phyloP scores from a whole-genome alignment of 495 filamentous ascomycete species.

The Niebla homalea region DNA sequence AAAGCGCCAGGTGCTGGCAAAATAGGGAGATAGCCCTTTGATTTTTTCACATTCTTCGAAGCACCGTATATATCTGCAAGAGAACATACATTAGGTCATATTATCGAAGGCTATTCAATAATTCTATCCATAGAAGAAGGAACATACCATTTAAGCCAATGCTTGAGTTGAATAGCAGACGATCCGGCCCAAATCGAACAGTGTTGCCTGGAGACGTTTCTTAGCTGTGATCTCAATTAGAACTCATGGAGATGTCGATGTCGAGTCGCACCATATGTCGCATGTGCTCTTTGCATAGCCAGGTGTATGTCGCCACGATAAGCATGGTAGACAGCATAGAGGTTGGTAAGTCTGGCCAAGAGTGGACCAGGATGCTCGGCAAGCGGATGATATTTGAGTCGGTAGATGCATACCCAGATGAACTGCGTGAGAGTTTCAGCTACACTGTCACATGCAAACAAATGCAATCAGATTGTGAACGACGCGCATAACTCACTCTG shows the following conservation, averaged over 20 bases:
- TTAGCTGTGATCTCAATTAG: neutral
- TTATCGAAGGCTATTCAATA: too few species aligned
- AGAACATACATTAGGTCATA: neutral
- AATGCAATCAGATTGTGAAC: too few species aligned
- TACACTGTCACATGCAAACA: too few species aligned
- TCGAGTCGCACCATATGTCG: slow-evolving; percentile 35
- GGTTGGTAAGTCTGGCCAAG: slow-evolving; percentile 31
- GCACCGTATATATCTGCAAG: slow-evolving; percentile 43
- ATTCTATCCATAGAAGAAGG: neutral
- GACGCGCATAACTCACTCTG: too few species aligned
- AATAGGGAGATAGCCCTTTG: slow-evolving; percentile 40
- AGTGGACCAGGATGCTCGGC: slow-evolving; percentile 53
- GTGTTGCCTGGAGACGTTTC: slow-evolving; percentile 9
- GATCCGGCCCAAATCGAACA: slow-evolving; percentile 14
- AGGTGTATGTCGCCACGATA: slow-evolving; percentile 22
- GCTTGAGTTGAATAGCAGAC: slow-evolving; percentile 13
- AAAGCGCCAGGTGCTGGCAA: slow-evolving; percentile 41
- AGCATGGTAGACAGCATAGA: slow-evolving; percentile 13
- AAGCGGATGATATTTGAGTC: slow-evolving; percentile 48
- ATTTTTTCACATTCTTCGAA: slow-evolving; percentile 35
- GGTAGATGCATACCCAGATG: slow-evolving; percentile 25
- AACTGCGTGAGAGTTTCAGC: neutral
- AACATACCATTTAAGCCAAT: slow-evolving; percentile 11
- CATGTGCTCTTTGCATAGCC: slow-evolving; percentile 41
- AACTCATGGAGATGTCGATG: neutral